Base-by-base conservation (phyloP, 2,329 filamentous ascomycete genomes). In the Fusarium euwallaceae region DNA sequence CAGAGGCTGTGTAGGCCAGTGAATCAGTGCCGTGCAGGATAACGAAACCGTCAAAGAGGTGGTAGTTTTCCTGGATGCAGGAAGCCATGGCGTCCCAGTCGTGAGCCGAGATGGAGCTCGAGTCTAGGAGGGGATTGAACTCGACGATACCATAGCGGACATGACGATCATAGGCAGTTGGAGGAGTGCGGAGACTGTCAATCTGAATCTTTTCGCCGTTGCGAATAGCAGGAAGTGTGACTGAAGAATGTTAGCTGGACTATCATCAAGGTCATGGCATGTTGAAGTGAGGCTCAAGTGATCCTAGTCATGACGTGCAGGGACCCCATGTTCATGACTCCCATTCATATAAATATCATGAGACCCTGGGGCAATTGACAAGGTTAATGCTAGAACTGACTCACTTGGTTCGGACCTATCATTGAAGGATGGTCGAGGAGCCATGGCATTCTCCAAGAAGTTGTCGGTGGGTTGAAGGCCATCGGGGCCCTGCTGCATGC, bases 11-110 rank as follows among this genome's bases (percentile, higher is more conserved):
- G 84, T 98, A 98, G 20, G 93, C 94, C 61, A 98, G 87, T 53
- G 94, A 97, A 83, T 98, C 95, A 8, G 95, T 98, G 70, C 95
- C 95, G 82, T 98, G 95, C 37, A 97, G 90, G 45, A 98, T 92
- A 24, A 98, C 94, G 80, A 98, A 98, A 22, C 94, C 95, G 81
- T 98, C 95, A 79, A 95, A 98, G 0, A 94, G 88, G 72, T 92
- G 92, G 82, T 98, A 98, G 83, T 98, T 98, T 73, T 93, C 91
- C 76, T 91, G 89, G 75, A 98, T 90, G n/a, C 93, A 90, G 61
- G 88, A 85, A 1, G 95, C 94, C 80, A 98, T 97, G 80, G 95
- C 90, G 12, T 93, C 92, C 95, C 95, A 98, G 67, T 95, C 95
- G 51, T 90, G 89, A 20, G 94, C 94, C 70, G 95, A 94, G 82